Conservation (phyloP, 2,329 filamentous ascomycete species). For the Microcyclospora pomicola region DNA sequence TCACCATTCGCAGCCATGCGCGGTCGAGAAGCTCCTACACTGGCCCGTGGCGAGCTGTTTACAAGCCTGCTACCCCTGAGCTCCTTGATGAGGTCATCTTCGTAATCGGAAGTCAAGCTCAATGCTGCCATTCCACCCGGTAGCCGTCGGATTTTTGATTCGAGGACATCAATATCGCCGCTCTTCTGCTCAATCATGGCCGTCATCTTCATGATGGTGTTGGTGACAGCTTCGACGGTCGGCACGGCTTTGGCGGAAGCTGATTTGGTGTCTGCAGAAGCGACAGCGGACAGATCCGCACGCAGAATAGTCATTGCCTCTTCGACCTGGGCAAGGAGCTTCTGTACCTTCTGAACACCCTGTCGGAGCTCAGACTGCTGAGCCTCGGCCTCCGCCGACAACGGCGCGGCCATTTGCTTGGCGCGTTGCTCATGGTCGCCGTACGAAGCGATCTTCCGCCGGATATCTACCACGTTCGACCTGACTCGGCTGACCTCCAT, state of each 20-base stretch:
- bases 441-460: conserved; percentile 56
- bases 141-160: conserved; percentile 69
- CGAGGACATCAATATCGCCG: conserved; percentile 79
- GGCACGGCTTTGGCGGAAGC: conserved; percentile 42
- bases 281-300: conserved; percentile 53
- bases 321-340: conserved; percentile 63
- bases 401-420: conserved; percentile 52
- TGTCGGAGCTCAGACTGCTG: conserved; percentile 74
- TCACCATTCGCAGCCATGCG: conserved; percentile 19
- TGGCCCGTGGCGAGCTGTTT: conserved; percentile 21
- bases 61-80: conserved; percentile 17
- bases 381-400: conserved; percentile 71
- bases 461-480: conserved; percentile 63
- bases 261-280: conserved; percentile 19
- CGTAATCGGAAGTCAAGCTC: conserved; percentile 18
- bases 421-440: conserved; percentile 54
- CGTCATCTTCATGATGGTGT: conserved; percentile 87
- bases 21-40: conserved; percentile 1
- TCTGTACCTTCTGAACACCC: conserved; percentile 60
- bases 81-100: conserved; percentile 20
- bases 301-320: conserved; percentile 66
- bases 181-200: conserved; percentile 82
- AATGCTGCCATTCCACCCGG: conserved; percentile 20
- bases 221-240: conserved; percentile 81
- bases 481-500: conserved; percentile 59